Conservation (phyloP, 345 rosid species). For the Litchi chinensis region DNA sequence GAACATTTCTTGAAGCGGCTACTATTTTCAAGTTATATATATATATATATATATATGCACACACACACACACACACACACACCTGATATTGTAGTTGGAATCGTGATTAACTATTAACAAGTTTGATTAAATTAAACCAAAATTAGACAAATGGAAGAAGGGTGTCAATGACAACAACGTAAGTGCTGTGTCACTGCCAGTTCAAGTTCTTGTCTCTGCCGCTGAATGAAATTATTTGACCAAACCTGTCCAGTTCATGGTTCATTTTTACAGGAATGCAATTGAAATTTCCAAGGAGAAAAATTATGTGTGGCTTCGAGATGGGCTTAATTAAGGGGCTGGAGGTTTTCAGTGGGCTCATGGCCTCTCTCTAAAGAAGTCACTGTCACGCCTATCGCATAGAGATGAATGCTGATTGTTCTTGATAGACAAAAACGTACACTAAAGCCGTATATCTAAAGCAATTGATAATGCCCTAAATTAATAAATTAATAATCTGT, state of each 20-base stretch:
- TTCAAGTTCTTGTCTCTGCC: slow-evolving; percentile 9
- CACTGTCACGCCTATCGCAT: background rate
- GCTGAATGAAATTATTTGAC: background rate
- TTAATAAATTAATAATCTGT: background rate
- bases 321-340: background rate
- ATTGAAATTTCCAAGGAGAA: background rate
- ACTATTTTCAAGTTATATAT: background rate
- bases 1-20: slow-evolving; percentile 20
- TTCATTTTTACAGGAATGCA: background rate
- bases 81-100: background rate
- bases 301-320: background rate
- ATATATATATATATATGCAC: background rate
- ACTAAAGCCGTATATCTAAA: background rate
- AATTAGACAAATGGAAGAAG: slow-evolving; percentile 43
- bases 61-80: no score
- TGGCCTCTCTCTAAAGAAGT: background rate
- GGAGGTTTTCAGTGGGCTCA: background rate
- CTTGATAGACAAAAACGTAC: background rate
- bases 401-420: no score
- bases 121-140: slow-evolving; percentile 6
- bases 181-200: slow-evolving; percentile 38
- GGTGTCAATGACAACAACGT: slow-evolving; percentile 40
- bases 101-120: background rate
- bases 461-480: background rate
- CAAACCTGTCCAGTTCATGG: background rate